A percentile compares a stretch with the other conserved stretches of the same genome.
Conservation (phyloP, 1,284 basidiomycete species). For the Leccinum pachyderme region DNA sequence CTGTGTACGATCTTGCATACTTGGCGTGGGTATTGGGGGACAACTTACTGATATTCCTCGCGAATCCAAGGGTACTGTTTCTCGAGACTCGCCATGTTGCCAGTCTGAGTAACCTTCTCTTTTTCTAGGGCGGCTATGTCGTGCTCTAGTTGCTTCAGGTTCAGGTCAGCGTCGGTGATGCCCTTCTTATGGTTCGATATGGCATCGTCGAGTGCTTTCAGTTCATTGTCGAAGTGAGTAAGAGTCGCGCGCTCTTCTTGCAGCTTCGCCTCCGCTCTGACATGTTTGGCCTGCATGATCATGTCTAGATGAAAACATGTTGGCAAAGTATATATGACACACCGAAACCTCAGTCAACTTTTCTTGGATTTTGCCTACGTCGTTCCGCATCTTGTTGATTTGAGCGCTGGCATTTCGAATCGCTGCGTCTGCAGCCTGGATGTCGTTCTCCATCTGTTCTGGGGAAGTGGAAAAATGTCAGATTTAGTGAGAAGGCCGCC, state of each 20-base stretch:
- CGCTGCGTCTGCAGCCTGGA: conserved; percentile 57
- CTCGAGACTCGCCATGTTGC: conserved; percentile 62
- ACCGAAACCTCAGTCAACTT: conserved; percentile 59
- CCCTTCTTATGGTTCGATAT: conserved; percentile 82
- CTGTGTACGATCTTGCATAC: conserved; percentile 35
- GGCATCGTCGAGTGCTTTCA: conserved; percentile 77
- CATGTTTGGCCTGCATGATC: conserved; percentile 48
- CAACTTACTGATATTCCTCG: conserved; percentile 73
- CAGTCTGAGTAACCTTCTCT: conserved; percentile 50
- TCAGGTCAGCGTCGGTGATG: conserved; percentile 71
- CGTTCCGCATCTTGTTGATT: conserved; percentile 59
- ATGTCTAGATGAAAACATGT: neutral
- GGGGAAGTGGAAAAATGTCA: neutral
- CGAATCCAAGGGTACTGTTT: conserved; percentile 86
- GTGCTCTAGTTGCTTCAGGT: conserved; percentile 59
- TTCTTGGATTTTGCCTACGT: conserved; percentile 59
- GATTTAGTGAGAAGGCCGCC: neutral
- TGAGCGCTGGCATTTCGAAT: conserved; percentile 61
- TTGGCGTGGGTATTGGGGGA: neutral
- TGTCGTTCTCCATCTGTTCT: conserved; percentile 87
- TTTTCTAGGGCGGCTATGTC: conserved; percentile 49
- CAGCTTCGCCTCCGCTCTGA: conserved; percentile 71
- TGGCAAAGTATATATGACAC: neutral
- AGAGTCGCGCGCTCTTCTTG: conserved; percentile 84
- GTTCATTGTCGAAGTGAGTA: conserved; percentile 84